phyloP scores from a whole-genome alignment of 345 rosid species.

The Arabidopsis suecica region DNA sequence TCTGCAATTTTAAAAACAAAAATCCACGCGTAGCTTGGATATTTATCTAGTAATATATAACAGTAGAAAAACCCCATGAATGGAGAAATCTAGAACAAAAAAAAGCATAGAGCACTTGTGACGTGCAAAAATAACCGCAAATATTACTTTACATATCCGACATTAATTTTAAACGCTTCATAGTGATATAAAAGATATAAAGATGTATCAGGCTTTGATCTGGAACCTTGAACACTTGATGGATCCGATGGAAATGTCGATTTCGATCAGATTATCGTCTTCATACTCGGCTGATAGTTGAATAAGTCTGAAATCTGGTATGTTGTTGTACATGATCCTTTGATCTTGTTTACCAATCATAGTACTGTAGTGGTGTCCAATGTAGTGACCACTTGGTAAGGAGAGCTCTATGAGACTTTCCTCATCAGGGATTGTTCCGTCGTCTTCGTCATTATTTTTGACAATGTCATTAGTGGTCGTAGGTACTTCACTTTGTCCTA shows the following conservation, averaged over 20 bases:
- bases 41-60: background rate
- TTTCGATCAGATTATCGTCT: slow-evolving; percentile 88
- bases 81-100: slow-evolving; percentile 1
- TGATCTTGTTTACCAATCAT: slow-evolving; percentile 30
- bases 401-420: slow-evolving; percentile 78
- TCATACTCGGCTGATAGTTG: slow-evolving; percentile 66
- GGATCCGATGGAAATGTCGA: slow-evolving; percentile 81
- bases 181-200: slow-evolving; percentile 9
- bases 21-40: too few species aligned
- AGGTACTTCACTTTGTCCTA: slow-evolving; percentile 18
- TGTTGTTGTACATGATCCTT: slow-evolving; percentile 15
- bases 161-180: background rate
- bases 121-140: slow-evolving; percentile 32
- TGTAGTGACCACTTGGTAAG: slow-evolving; percentile 66
- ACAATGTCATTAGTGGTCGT: slow-evolving; percentile 1
- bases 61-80: slow-evolving; percentile 24
- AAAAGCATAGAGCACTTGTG: slow-evolving; percentile 13
- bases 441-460: background rate
- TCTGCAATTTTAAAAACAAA: too few species aligned
- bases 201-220: slow-evolving; percentile 55
- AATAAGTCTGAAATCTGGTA: slow-evolving; percentile 49
- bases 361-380: slow-evolving; percentile 39
- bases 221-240: slow-evolving; percentile 77
- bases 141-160: slow-evolving; percentile 15
- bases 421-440: slow-evolving; percentile 71